Evolutionary conservation across 164 flowering plant species (phyloP), one percentile per base, ranked within the genome.

Genomic region (Stephania yunnanensis): DNA sequence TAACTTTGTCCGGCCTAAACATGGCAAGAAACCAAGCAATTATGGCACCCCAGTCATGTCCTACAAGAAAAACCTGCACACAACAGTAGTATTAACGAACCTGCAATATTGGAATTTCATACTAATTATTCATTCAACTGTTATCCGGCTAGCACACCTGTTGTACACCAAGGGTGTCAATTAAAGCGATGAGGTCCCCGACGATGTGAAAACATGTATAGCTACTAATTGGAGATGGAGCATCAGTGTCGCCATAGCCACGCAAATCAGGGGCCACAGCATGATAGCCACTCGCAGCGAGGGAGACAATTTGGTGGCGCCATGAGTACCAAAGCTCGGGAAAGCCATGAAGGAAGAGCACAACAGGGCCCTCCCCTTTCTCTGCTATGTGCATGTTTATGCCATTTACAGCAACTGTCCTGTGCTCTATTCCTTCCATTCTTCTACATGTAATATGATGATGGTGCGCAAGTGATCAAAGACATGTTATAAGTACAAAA

Each of bases 1-100:
- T 86, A 45, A 91, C 76, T 45, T 89, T 65, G 64, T 91, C 92
- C 3, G 92, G 91, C 76, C 91, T 77, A 46, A 88, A 78, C 83
- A 84, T 61, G 86, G 89, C 84, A 11, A 91, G 75, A 36, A 81
- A 22, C 95, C 95, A 91, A n/a, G 89, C 91, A 1, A 88, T 74
- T 1, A 69, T 19, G 1, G 95, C 93, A 0, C 96, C 93, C 93
- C 92, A 91, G 66, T 89, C 96, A 76, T 89, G 93, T 20, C 87
- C 92, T 19, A 91, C 92, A 42, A 91, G 52, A 77, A 86, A 87
- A n/a, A 86, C 89, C 78, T 67, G 11, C 7, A 22, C 25, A 63
- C 31, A 19, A 48, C 15, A 46, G 11, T 20, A 58, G 13, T 46
- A 69, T 7, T 1, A n/a, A 64, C 7, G 3, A 36, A 68, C 46